These are phyloP conservation scores for Boletus semigastroideus DNA, from an alignment of 1,284 basidiomycete genomes.

Conservation along the genomic window DNA sequence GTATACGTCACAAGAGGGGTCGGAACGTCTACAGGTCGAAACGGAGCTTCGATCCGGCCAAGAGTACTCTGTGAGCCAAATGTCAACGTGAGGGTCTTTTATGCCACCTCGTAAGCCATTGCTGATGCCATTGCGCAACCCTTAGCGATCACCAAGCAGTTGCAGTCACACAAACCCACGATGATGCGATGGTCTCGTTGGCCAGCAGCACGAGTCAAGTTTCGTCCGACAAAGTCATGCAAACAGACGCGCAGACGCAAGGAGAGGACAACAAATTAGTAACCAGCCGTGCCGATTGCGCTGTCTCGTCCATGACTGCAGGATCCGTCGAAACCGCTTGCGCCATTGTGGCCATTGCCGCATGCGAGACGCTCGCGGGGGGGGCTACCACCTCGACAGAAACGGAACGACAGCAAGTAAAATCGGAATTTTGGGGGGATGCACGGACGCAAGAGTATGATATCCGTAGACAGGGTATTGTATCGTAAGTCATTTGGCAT, in stretches of 20 bases:
- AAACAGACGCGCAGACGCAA: background rate
- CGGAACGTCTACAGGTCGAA: background rate
- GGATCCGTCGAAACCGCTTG: background rate
- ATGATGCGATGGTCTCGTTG: background rate
- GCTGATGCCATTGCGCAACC: background rate
- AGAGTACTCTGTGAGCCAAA: background rate
- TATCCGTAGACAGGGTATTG: background rate
- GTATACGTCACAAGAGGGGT: background rate
- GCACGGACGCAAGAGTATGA: background rate
- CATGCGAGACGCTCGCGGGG: background rate
- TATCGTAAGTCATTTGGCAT: constrained; percentile 6
- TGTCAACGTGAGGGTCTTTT: constrained; percentile 2
- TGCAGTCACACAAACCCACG: background rate
- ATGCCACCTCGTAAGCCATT: background rate
- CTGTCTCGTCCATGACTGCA: background rate
- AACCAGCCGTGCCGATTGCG: background rate
- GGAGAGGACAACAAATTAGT: background rate
- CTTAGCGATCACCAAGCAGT: constrained; percentile 2
- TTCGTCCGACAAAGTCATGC: background rate
- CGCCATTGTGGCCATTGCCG: background rate
- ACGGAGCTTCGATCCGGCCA: background rate
- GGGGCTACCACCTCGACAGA: background rate
- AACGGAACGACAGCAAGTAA: background rate
- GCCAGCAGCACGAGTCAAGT: background rate
- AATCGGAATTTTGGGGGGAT: background rate